Evolutionary conservation across 179 eudicot genomes (phyloP).

Genomic region (Amaranthus tricolor): DNA sequence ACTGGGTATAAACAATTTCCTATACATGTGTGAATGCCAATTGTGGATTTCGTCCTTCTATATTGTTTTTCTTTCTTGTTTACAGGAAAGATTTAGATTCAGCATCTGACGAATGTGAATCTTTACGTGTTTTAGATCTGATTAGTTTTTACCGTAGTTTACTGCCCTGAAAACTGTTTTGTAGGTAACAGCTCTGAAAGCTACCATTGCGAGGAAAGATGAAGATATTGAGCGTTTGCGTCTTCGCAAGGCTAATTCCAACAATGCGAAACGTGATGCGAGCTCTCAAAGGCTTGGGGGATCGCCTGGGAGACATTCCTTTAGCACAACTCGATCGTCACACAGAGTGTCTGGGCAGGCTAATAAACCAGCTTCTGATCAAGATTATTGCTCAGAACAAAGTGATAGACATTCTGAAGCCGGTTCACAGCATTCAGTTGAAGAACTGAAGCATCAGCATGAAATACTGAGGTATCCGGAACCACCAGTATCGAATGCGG

Average conservation of each 20-base stretch:
- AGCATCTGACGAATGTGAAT: not conserved
- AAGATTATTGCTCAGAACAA: constrained; percentile 69
- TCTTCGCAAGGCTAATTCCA: constrained; percentile 42
- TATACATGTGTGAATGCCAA: too few species aligned
- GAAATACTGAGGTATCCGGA: constrained; percentile 41
- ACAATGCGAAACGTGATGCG: constrained; percentile 42
- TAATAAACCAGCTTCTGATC: constrained; percentile 56
- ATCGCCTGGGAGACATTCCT: constrained; percentile 68
- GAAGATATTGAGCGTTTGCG: constrained; percentile 69
- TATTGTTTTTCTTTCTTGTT: not conserved
- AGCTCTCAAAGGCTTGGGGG: constrained; percentile 41
- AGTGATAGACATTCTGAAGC: constrained; percentile 79
- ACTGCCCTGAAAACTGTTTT: not conserved
- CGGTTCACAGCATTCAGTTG: constrained; percentile 72
- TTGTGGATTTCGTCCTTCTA: too few species aligned
- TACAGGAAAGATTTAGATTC: not conserved
- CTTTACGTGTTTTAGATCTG: not conserved
- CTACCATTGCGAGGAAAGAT: constrained; percentile 66
- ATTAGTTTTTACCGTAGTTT: constrained; percentile 12
- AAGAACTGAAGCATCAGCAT: constrained; percentile 53
- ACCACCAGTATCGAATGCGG: constrained; percentile 30
- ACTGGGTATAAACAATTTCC: not conserved
- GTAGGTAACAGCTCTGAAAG: constrained; percentile 73
- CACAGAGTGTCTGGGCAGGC: constrained; percentile 29
- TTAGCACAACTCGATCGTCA: constrained; percentile 35